Evolutionary conservation across 495 filamentous ascomycete species (phyloP).

Genomic region (Penicillium turbatum): DNA sequence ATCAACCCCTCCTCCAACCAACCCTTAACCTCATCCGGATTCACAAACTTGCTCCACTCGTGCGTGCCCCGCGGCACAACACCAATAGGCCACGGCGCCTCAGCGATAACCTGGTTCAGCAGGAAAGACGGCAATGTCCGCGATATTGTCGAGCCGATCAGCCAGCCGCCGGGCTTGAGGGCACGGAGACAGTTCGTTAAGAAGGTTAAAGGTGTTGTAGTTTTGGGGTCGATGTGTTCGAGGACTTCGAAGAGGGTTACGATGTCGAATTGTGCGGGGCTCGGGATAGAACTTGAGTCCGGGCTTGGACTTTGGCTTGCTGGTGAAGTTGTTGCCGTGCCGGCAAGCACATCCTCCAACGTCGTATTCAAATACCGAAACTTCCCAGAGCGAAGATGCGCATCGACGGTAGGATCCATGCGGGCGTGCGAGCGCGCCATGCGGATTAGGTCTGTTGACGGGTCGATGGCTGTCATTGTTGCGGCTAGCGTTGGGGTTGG

Average conservation of each 20-base stretch:
- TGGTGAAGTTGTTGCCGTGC: neutral
- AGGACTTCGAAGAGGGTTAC: conserved; percentile 91
- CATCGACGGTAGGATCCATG: conserved; percentile 54
- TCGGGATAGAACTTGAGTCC: neutral
- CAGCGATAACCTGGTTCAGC: conserved; percentile 87
- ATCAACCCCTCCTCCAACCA: conserved; percentile 51
- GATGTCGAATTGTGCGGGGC: conserved; percentile 54
- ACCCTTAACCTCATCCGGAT: conserved; percentile 69
- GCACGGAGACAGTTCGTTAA: conserved; percentile 62
- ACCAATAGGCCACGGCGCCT: conserved; percentile 69
- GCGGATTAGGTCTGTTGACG: conserved; percentile 69
- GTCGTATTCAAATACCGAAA: conserved; percentile 67
- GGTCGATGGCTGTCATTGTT: conserved; percentile 80
- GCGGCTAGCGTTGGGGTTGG: conserved; percentile 55
- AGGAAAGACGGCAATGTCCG: conserved; percentile 81
- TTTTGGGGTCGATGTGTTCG: conserved; percentile 66
- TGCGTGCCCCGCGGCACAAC: conserved; percentile 92
- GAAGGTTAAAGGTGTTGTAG: conserved; percentile 61
- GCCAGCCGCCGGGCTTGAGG: conserved; percentile 86
- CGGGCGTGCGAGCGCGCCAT: conserved; percentile 72
- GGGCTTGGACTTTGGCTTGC: neutral
- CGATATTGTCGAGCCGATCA: conserved; percentile 86
- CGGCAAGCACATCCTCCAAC: conserved; percentile 59
- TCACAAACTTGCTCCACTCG: conserved; percentile 93
- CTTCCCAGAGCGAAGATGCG: conserved; percentile 46